phyloP scores from a whole-genome alignment of 2,329 filamentous ascomycete species.

The Aspergillus puulaauensis region DNA sequence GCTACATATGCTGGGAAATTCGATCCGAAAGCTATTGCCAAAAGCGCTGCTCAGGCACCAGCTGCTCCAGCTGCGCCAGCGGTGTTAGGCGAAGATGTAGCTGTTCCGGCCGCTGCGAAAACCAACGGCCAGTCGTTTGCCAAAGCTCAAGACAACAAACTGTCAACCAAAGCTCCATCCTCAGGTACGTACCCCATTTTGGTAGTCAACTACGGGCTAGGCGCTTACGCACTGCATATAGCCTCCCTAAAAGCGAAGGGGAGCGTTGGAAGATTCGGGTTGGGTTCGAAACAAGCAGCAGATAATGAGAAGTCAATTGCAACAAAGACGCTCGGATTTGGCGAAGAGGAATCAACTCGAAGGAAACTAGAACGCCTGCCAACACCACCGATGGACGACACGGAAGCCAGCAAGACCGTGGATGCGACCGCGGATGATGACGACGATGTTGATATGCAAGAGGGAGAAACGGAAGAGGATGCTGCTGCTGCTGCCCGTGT shows the following conservation, averaged over 20 bases:
- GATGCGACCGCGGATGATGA: slow-evolving; percentile 61
- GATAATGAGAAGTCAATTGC: slow-evolving; percentile 66
- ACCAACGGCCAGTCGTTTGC: slow-evolving; percentile 36
- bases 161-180: slow-evolving; percentile 41
- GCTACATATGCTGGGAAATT: slow-evolving; percentile 74
- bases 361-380: slow-evolving; percentile 91
- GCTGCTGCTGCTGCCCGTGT: slow-evolving; percentile 80
- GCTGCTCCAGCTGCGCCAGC: slow-evolving; percentile 55
- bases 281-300: slow-evolving; percentile 64
- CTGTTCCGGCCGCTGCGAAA: slow-evolving; percentile 50
- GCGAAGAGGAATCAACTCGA: slow-evolving; percentile 81
- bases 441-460: slow-evolving; percentile 72
- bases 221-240: slow-evolving; percentile 18
- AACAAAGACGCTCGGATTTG: slow-evolving; percentile 78
- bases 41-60: slow-evolving; percentile 66
- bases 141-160: slow-evolving; percentile 44
- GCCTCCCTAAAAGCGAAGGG: slow-evolving; percentile 65
- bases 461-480: slow-evolving; percentile 82
- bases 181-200: slow-evolving; percentile 34
- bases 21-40: slow-evolving; percentile 81
- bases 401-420: slow-evolving; percentile 56
- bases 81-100: slow-evolving; percentile 56
- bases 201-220: neutral
- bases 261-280: slow-evolving; percentile 81
- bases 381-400: slow-evolving; percentile 66